Conservation (phyloP, 148 eudicot species). For the Vaccinium darrowii region DNA sequence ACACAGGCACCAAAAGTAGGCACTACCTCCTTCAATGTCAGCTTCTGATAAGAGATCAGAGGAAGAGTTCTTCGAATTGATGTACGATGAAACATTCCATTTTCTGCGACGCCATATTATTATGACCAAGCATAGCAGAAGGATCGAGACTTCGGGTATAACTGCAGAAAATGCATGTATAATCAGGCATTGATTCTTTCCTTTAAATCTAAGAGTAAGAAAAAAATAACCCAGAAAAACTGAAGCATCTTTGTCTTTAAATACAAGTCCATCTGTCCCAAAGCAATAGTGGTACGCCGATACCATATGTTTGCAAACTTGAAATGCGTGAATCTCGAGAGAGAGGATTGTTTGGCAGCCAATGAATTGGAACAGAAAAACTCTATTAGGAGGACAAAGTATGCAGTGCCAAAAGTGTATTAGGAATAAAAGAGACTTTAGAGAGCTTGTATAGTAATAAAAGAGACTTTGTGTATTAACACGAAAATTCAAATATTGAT, state of each 20-base stretch:
- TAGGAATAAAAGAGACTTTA: neutral
- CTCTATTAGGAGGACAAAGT: neutral
- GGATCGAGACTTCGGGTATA: constrained; percentile 11
- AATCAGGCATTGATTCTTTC: no score
- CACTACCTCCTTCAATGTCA: constrained; percentile 33
- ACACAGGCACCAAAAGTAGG: constrained; percentile 35
- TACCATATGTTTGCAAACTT: neutral
- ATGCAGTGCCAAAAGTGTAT: neutral
- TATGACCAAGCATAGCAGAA: constrained; percentile 3
- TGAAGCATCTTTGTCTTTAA: neutral
- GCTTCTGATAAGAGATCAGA: constrained; percentile 20
- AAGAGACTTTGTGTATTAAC: no score
- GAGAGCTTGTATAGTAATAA: neutral
- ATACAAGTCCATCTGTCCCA: neutral
- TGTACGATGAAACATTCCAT: neutral
- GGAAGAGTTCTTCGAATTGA: neutral
- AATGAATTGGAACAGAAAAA: neutral
- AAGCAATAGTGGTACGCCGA: neutral
- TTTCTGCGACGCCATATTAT: constrained; percentile 22
- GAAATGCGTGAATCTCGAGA: neutral
- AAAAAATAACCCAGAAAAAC: neutral
- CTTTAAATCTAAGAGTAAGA: neutral
- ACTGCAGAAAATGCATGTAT: constrained; percentile 22
- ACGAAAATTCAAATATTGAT: neutral
- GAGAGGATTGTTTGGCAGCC: neutral